A percentile compares a stretch with the other conserved stretches of the same genome.
Evolutionary conservation across 2,329 filamentous ascomycete species (phyloP).

Genomic region (Trichothecium roseum): DNA sequence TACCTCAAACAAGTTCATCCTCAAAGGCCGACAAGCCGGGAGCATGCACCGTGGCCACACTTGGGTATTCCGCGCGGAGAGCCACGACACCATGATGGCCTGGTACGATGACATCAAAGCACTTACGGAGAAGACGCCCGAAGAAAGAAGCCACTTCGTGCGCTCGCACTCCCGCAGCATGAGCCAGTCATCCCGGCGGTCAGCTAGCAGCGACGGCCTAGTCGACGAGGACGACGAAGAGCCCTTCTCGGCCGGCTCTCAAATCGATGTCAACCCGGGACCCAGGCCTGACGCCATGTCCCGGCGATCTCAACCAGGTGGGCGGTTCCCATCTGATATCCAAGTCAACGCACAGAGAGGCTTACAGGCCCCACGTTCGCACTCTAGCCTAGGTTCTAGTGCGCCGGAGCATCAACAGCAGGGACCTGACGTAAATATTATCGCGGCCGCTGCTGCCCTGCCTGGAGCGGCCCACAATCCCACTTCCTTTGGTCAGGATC

Average conservation of each 20-base stretch:
- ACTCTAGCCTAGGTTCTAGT: conserved; percentile 71
- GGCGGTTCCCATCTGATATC: conserved; percentile 91
- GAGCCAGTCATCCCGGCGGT: conserved; percentile 54
- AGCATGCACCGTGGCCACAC: conserved; percentile 76
- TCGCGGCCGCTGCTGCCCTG: conserved; percentile 46
- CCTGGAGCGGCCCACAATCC: conserved; percentile 17
- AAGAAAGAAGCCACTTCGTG: conserved; percentile 82
- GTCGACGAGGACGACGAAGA: conserved; percentile 65
- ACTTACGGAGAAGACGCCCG: conserved; percentile 77
- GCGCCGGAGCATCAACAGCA: conserved; percentile 21
- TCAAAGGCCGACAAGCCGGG: conserved; percentile 91
- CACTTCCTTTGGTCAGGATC: conserved; percentile 20
- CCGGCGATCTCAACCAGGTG: conserved; percentile 78
- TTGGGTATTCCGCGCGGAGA: conserved; percentile 63
- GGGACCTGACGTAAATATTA: conserved; percentile 42
- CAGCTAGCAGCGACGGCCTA: conserved; percentile 64
- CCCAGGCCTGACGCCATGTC: conserved; percentile 39
- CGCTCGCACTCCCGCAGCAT: conserved; percentile 69
- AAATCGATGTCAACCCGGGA: conserved; percentile 31
- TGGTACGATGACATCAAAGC: conserved; percentile 92
- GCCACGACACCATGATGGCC: conserved; percentile 89
- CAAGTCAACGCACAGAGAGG: conserved; percentile 68
- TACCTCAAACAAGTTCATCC: conserved; percentile 92
- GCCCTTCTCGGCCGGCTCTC: conserved; percentile 46
- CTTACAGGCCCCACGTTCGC: conserved; percentile 69